These are phyloP conservation scores for Botrytis aclada DNA, from an alignment of 2,329 filamentous ascomycete genomes.

Conservation along the genomic window DNA sequence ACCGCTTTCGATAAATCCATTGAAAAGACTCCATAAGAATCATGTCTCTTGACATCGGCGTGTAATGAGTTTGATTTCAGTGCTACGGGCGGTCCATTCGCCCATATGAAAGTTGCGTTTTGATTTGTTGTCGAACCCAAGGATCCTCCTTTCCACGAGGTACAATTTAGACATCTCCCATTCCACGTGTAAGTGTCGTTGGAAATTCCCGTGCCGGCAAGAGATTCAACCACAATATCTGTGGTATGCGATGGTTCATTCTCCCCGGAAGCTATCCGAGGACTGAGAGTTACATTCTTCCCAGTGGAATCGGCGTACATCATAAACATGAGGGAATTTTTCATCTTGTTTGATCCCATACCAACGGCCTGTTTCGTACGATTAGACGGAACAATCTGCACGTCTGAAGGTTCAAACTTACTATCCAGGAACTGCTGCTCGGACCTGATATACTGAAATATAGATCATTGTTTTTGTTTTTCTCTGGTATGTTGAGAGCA, in stretches of 20 bases:
- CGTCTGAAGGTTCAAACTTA: conserved; percentile 21
- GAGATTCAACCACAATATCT: conserved; percentile 44
- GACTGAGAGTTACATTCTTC: conserved; percentile 54
- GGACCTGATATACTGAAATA: conserved; percentile 54
- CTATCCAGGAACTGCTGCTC: conserved; percentile 47
- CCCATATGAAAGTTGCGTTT: conserved; percentile 53
- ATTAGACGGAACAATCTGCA: background rate
- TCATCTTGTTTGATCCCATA: conserved; percentile 51
- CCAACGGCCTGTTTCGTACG: conserved; percentile 44
- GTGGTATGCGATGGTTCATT: conserved; percentile 49
- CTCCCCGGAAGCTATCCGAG: conserved; percentile 49
- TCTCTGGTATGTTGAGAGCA: conserved; percentile 49
- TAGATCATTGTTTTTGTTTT: conserved; percentile 45
- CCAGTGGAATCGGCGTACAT: conserved; percentile 49
- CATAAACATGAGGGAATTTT: conserved; percentile 52
- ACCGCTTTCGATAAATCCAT: conserved; percentile 54
- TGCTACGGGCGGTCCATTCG: conserved; percentile 48
- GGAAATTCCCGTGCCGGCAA: conserved; percentile 48
- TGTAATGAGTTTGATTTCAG: conserved; percentile 44
- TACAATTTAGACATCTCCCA: conserved; percentile 52
- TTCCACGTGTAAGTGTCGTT: conserved; percentile 46
- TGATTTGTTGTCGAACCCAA: conserved; percentile 49
- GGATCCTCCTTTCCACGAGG: conserved; percentile 48
- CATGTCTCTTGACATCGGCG: conserved; percentile 51
- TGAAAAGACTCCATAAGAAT: conserved; percentile 52